phyloP scores from a whole-genome alignment of 164 flowering plant species.

The Amborella trichopoda region DNA sequence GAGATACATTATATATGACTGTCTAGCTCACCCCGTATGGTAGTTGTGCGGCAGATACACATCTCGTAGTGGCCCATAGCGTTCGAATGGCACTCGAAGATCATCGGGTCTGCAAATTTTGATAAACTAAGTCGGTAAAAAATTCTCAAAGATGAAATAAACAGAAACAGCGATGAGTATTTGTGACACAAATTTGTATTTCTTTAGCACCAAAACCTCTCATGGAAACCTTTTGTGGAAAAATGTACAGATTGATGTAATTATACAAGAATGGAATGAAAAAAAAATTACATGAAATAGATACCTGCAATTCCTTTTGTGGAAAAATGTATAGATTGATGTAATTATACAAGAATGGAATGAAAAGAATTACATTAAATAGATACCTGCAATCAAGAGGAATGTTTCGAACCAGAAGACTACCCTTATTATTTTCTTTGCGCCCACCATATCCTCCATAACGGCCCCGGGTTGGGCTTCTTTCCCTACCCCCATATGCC shows the following conservation, averaged over 20 bases:
- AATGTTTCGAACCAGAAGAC: conserved; percentile 74
- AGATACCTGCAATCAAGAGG: conserved; percentile 78
- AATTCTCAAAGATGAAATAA: too few species aligned
- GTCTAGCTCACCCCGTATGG: conserved; percentile 59
- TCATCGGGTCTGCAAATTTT: conserved; percentile 70
- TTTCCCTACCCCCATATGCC: conserved; percentile 47
- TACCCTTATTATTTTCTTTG: conserved; percentile 53
- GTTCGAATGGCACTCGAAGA: conserved; percentile 68
- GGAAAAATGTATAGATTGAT: background rate
- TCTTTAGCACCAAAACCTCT: too few species aligned
- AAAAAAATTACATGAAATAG: too few species aligned
- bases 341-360: too few species aligned
- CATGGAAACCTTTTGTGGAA: too few species aligned
- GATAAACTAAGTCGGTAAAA: too few species aligned
- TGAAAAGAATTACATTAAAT: too few species aligned
- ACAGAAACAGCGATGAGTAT: too few species aligned
- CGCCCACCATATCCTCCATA: conserved; percentile 63
- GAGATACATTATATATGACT: too few species aligned
- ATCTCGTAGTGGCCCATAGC: conserved; percentile 74
- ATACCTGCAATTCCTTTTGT: conserved; percentile 81
- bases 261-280: too few species aligned
- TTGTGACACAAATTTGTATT: too few species aligned
- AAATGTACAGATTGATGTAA: background rate
- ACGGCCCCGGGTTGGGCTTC: conserved; percentile 55
- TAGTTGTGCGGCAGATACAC: conserved; percentile 76